Evolutionary conservation across 371 early-diverging fungal genomes (phyloP).

Genomic region (Catenaria anguillulae): DNA sequence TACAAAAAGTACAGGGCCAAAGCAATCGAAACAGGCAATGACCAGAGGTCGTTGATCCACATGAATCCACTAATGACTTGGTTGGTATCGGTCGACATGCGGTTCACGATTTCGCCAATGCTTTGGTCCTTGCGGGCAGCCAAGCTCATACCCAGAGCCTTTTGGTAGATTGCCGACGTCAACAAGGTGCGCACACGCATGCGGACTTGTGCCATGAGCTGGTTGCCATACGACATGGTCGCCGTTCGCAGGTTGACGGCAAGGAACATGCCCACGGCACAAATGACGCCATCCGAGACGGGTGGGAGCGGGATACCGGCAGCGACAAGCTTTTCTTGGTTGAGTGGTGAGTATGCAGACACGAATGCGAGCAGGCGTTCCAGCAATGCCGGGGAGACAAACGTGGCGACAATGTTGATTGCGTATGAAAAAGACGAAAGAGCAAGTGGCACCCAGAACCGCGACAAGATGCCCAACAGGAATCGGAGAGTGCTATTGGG

Average conservation of each 20-base stretch:
- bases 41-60: constrained; percentile 18
- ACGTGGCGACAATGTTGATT: neutral
- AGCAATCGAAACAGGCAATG: constrained; percentile 74
- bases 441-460: too few relatives aligned
- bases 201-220: neutral
- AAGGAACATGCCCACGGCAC: constrained; percentile 49
- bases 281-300: neutral
- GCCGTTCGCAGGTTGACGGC: neutral
- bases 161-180: constrained; percentile 67
- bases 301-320: neutral
- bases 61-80: neutral
- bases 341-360: constrained; percentile 16
- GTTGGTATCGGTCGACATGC: constrained; percentile 14
- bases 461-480: too few relatives aligned
- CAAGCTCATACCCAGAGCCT: constrained; percentile 32
- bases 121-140: too few relatives aligned
- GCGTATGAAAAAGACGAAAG: too few relatives aligned
- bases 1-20: constrained; percentile 66
- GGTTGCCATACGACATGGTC: too few relatives aligned
- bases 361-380: constrained; percentile 10
- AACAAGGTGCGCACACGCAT: neutral
- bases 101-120: constrained; percentile 44
- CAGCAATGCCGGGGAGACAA: neutral
- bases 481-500: too few relatives aligned
- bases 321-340: too few relatives aligned